Evolutionary conservation across 2,329 filamentous ascomycete genomes (phyloP).

Genomic region (Sclerotinia borealis): DNA sequence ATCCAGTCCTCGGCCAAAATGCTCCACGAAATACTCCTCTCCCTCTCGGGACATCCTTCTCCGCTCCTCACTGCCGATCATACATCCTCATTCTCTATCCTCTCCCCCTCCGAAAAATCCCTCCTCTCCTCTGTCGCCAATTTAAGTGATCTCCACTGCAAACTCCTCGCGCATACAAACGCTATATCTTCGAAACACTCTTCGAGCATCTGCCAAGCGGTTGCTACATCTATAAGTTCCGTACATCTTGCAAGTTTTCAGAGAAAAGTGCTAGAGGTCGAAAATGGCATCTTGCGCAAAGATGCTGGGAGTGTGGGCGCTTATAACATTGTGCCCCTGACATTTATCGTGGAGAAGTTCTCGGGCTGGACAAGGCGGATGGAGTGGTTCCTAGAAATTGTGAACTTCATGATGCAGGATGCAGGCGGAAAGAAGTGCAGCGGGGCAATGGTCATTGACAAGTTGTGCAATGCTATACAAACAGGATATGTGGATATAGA

Average conservation of each 20-base stretch:
- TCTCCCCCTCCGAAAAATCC: conserved; percentile 75
- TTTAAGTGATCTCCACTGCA: conserved; percentile 71
- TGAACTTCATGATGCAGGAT: conserved; percentile 57
- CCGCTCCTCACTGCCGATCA: conserved; percentile 64
- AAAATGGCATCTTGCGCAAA: conserved; percentile 66
- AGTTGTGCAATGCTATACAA: conserved; percentile 66
- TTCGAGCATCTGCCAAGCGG: conserved; percentile 81
- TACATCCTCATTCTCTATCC: conserved; percentile 41
- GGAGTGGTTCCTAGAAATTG: conserved; percentile 77
- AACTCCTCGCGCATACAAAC: conserved; percentile 60
- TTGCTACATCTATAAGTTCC: conserved; percentile 70
- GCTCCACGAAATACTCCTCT: conserved; percentile 98
- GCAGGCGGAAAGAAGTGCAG: conserved; percentile 41
- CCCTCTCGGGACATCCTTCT: conserved; percentile 88
- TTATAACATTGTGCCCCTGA: conserved; percentile 88
- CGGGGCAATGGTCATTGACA: conserved; percentile 71
- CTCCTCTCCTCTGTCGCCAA: conserved; percentile 71
- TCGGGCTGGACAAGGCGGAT: conserved; percentile 78
- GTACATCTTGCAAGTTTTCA: conserved; percentile 77
- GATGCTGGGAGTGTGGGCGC: conserved; percentile 80
- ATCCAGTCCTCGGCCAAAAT: conserved; percentile 42
- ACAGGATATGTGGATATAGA: conserved; percentile 88
- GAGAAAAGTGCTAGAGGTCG: conserved; percentile 76
- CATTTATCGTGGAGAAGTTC: conserved; percentile 77
- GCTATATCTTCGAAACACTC: conserved; percentile 64